Percentiles rank a stretch among this genome's conserved stretches.
Conservation (phyloP, 2,329 filamentous ascomycete genomes). For the Aspergillus brasiliensis region DNA sequence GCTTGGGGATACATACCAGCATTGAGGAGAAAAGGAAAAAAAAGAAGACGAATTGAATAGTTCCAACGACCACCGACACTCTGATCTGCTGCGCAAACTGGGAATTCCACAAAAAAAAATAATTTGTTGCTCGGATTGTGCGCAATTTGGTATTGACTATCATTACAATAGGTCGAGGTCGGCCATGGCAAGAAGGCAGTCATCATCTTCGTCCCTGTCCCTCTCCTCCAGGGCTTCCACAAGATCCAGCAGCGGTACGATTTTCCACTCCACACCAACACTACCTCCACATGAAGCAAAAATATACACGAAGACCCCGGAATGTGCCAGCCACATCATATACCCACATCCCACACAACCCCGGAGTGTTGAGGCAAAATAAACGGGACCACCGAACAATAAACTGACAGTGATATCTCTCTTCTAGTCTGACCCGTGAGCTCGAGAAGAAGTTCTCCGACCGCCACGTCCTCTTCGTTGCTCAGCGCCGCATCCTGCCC, state of each 20-base stretch:
- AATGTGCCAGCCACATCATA: background rate
- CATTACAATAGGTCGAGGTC: constrained; percentile 85
- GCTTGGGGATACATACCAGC: background rate
- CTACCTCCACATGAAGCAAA: background rate
- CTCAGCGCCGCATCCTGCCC: constrained; percentile 96
- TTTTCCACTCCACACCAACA: background rate
- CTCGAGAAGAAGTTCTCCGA: constrained; percentile 99
- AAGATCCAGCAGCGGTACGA: constrained; percentile 98
- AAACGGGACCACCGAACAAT: constrained; percentile 4
- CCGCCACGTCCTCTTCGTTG: constrained; percentile 98
- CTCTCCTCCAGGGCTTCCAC: constrained; percentile 98
- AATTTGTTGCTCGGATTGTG: background rate
- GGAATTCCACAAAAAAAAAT: background rate
- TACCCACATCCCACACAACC: background rate
- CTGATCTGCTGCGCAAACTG: background rate
- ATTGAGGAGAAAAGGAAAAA: background rate
- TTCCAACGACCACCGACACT: background rate
- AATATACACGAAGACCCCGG: background rate
- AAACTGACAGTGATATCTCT: constrained; percentile 12
- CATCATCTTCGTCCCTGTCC: constrained; percentile 99
- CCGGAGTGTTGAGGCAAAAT: background rate
- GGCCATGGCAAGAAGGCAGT: constrained; percentile 99
- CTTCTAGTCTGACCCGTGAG: constrained; percentile 95
- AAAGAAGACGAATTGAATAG: background rate
- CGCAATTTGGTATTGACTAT: constrained; percentile 30